phyloP scores from a whole-genome alignment of 306 rosid species.

The Chamaecrista fasciculata region DNA sequence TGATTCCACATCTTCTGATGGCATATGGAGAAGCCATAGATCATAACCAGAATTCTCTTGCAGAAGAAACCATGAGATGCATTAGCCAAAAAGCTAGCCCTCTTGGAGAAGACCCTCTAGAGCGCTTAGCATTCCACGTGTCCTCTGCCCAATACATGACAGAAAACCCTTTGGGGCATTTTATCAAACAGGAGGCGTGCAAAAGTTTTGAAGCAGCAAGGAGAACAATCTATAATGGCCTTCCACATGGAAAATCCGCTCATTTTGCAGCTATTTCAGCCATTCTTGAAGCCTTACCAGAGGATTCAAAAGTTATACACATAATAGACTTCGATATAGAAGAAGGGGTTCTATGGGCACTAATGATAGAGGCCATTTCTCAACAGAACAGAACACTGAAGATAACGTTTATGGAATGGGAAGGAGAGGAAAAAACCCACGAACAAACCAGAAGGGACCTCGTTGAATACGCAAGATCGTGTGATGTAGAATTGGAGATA shows the following conservation, averaged over 20 bases:
- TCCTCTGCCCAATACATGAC: conserved; percentile 23
- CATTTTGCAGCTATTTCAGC: conserved; percentile 47
- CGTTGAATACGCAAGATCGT: conserved; percentile 29
- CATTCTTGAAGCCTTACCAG: conserved; percentile 45
- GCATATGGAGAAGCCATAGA: conserved; percentile 41
- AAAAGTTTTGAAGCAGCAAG: conserved; percentile 37
- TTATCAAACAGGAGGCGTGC: conserved; percentile 44
- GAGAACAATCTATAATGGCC: conserved; percentile 33
- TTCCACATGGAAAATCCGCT: conserved; percentile 44
- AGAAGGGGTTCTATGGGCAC: conserved; percentile 49
- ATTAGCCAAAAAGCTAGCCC: conserved; percentile 46
- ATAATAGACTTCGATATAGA: conserved; percentile 50
- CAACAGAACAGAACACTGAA: conserved; percentile 28
- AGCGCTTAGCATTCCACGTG: conserved; percentile 48
- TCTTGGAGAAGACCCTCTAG: conserved; percentile 31
- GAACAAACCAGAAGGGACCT: conserved; percentile 37
- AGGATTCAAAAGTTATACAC: conserved; percentile 43
- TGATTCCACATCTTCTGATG: conserved; percentile 39
- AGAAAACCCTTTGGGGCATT: background rate
- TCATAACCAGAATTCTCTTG: conserved; percentile 31
- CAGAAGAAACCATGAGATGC: conserved; percentile 35
- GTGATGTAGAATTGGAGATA: conserved; percentile 36
- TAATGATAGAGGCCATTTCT: conserved; percentile 40
- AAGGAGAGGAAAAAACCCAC: conserved; percentile 30
- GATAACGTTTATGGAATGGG: conserved; percentile 43